A percentile compares a stretch with the other conserved stretches of the same genome.
Evolutionary conservation across 2,329 filamentous ascomycete species (phyloP).

Genomic region (Pseudopyricularia cyperi): DNA sequence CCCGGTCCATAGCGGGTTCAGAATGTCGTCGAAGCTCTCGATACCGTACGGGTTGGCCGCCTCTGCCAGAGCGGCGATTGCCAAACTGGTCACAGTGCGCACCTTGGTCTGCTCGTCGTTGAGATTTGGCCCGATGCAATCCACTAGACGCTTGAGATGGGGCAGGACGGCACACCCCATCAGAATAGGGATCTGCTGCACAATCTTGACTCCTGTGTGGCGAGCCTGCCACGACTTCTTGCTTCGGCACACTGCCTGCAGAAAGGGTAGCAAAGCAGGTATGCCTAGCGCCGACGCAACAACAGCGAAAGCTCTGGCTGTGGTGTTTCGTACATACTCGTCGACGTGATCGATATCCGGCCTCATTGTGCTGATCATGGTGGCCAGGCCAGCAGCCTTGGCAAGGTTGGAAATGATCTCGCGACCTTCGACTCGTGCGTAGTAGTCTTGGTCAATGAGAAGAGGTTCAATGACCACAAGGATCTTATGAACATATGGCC

Average conservation of each 20-base stretch:
- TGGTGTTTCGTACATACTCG: slow-evolving; percentile 97
- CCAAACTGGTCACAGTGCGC: slow-evolving; percentile 85
- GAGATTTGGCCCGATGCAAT: slow-evolving; percentile 89
- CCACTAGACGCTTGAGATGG: slow-evolving; percentile 88
- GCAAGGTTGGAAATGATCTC: slow-evolving; percentile 98
- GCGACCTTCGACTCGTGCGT: slow-evolving; percentile 91
- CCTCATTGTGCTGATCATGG: slow-evolving; percentile 99
- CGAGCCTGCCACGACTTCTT: slow-evolving; percentile 99
- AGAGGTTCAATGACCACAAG: slow-evolving; percentile 97
- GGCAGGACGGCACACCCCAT: slow-evolving; percentile 97
- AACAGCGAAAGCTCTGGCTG: slow-evolving; percentile 90
- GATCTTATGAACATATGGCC: slow-evolving; percentile 96
- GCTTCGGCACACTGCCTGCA: slow-evolving; percentile 88
- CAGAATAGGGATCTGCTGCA: slow-evolving; percentile 95
- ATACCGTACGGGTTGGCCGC: slow-evolving; percentile 98
- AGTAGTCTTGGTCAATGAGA: slow-evolving; percentile 98
- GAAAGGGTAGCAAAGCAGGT: slow-evolving; percentile 84
- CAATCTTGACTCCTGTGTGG: slow-evolving; percentile 97
- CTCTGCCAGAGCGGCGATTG: slow-evolving; percentile 88
- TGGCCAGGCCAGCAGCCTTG: slow-evolving; percentile 90
- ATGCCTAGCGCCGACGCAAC: slow-evolving; percentile 95
- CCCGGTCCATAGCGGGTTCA: slow-evolving; percentile 94
- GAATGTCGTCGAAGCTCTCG: slow-evolving; percentile 94
- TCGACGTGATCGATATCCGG: slow-evolving; percentile 98
- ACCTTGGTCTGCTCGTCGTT: slow-evolving; percentile 98